A percentile compares a stretch with the other conserved stretches of the same genome.
Evolutionary conservation across 768 basidiomycete species (phyloP).

Genomic region (Boletus sp.): DNA sequence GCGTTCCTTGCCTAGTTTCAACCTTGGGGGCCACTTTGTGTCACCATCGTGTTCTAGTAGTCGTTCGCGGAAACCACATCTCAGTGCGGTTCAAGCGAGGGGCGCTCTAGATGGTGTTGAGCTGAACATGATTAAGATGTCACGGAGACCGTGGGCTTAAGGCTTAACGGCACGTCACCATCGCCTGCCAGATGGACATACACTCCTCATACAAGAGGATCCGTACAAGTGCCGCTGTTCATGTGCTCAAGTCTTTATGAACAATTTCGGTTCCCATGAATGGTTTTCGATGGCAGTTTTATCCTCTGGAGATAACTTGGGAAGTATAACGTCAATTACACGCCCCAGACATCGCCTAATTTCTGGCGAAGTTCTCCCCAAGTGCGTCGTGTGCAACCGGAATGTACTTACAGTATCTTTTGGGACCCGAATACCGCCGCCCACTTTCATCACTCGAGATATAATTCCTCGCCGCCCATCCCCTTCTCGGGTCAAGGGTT

Average conservation of each 20-base stretch:
- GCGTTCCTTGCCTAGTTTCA: neutral
- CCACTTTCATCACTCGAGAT: neutral
- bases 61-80: neutral
- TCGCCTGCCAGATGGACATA: neutral
- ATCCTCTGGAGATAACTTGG: neutral
- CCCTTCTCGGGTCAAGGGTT: constrained; percentile 6
- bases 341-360: neutral
- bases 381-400: neutral
- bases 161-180: neutral
- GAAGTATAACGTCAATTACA: constrained; percentile 1
- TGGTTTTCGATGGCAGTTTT: constrained; percentile 1
- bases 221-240: neutral
- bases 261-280: neutral
- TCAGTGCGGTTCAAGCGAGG: neutral
- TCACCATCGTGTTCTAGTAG: neutral
- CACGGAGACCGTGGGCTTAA: neutral
- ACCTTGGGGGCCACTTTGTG: neutral
- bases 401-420: neutral
- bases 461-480: neutral
- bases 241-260: neutral
- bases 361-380: constrained; percentile 4
- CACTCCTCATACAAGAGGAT: neutral
- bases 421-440: neutral
- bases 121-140: neutral
- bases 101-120: neutral